Evolutionary conservation across 495 filamentous ascomycete species (phyloP), one percentile per base, ranked within the genome.

Genomic region (Cenococcum geophilum): DNA sequence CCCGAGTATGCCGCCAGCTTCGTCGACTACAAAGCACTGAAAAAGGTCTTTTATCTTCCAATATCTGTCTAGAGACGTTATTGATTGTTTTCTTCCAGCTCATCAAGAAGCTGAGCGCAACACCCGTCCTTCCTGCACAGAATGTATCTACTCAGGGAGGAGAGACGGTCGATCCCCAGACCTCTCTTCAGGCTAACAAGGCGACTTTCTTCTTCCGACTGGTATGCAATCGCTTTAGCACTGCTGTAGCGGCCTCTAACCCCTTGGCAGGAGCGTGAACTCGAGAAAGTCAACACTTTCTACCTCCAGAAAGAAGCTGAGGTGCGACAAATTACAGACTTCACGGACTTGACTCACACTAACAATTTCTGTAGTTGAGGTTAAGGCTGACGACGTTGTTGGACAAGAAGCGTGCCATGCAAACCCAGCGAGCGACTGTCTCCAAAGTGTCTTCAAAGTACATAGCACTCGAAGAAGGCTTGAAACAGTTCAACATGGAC

Each of bases 1-100:
- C 93, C 93, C 37, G 93, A 98, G 81, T 98, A 98, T 87, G 93
- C 92, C 51, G 90, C 92, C 54, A 96, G 90, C 76, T 97, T 98
- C 73, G 92, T 97, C 55, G 97, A 98, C 76, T 98, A 98, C 78
- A 98, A 98, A 78, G 92, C 89, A 58, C 79, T 98, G 64, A 98
- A 98, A 75, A 97, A 97, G 88, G 93, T 96, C 34, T 57, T 27
- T 22, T 10, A 32, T 32, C 6, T 14, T 20, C 18, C 6, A 42
- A 22, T 23, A 12, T 42, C 18, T 6, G 11, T 45, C 21, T 18
- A 6, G 45, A 42, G 35, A 14, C 18, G 18, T 35, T 14, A 20
- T 55, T 63, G 42, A 22, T 43, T 53, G 49, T 52, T 59, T 60
- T 51, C 34, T 61, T 22, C 58, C 72, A 97, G 95, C 91, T 98